These are phyloP conservation scores for Picochlorum sp. DNA, from an alignment of 139 green algal species.

Conservation along the genomic window DNA sequence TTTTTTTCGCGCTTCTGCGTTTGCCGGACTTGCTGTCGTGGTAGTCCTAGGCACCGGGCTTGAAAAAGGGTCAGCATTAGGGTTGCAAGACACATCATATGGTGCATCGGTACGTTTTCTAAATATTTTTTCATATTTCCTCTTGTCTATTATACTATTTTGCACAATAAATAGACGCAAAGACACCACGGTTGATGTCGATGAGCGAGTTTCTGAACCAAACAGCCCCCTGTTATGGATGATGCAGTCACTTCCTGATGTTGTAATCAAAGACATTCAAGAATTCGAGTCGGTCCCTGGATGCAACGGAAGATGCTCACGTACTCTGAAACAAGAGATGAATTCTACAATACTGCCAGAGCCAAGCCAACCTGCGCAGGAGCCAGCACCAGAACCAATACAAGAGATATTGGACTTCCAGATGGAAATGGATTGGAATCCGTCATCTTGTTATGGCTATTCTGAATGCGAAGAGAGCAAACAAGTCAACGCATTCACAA, in stretches of 20 bases:
- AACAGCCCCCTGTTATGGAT: background rate
- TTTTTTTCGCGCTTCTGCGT: background rate
- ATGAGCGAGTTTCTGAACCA: background rate
- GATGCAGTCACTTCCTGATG: background rate
- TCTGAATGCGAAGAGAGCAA: background rate
- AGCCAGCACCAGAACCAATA: background rate
- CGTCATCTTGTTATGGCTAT: background rate
- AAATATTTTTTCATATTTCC: background rate
- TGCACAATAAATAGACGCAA: background rate
- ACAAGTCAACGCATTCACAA: background rate
- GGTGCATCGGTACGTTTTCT: slow-evolving; percentile 1
- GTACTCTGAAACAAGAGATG: background rate
- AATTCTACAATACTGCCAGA: background rate
- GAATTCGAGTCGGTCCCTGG: background rate
- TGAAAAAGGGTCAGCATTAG: background rate
- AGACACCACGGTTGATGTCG: background rate
- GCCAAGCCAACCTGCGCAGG: background rate
- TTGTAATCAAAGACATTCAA: background rate
- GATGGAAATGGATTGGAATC: background rate
- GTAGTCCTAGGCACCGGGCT: background rate
- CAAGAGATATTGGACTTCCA: background rate
- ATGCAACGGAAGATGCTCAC: background rate
- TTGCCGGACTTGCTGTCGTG: background rate
- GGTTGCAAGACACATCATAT: background rate
- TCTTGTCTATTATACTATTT: background rate